Conservation (phyloP, 192 early-diverging fungal species). For the Phlyctochytrium bullatum region DNA sequence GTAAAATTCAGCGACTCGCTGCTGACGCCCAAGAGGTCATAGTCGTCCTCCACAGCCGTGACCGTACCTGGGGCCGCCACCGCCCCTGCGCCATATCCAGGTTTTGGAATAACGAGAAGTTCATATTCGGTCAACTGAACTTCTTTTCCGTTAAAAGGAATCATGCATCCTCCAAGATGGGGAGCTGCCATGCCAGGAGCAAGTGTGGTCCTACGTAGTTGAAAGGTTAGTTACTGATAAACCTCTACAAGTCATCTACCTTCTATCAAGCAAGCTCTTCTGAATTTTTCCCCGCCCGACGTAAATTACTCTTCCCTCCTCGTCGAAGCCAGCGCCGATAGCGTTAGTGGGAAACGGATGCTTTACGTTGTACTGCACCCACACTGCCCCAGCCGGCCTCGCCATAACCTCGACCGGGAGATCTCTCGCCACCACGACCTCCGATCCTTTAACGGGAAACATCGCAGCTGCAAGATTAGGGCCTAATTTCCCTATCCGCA, state of each 20-base stretch:
- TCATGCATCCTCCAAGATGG: neutral
- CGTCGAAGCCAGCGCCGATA: neutral
- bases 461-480: neutral
- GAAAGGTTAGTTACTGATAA: too few species aligned
- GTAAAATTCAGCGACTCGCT: too few species aligned
- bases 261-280: neutral
- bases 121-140: neutral
- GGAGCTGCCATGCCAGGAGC: neutral
- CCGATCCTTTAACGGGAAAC: neutral
- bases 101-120: neutral
- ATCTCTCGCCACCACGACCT: neutral
- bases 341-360: neutral
- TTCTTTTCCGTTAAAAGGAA: neutral
- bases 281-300: neutral
- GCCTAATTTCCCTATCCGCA: neutral
- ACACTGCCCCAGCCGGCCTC: neutral
- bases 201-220: neutral
- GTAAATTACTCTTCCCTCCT: neutral
- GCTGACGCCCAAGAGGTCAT: too few species aligned
- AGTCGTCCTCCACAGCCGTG: too few species aligned
- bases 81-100: too few species aligned
- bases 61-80: too few species aligned
- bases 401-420: neutral
- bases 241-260: neutral
- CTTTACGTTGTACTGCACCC: neutral